Base-by-base conservation (phyloP, 306 rosid species). In the Malus fusca region DNA sequence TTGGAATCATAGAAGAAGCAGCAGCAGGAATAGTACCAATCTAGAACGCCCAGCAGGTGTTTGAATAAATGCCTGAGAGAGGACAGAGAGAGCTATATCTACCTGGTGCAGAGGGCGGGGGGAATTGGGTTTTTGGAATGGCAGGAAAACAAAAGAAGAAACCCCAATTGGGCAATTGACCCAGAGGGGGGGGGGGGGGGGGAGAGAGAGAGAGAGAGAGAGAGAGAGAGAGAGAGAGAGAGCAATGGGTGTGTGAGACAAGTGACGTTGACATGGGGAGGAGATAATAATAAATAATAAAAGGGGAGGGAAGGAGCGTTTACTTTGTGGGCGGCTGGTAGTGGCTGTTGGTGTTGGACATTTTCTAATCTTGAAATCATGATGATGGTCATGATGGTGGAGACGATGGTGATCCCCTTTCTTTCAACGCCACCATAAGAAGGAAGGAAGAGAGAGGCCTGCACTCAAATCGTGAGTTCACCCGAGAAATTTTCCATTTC, bases 251-350 rank as follows among this genome's bases (percentile, higher is more conserved):
- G 23, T 58, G 63, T 58, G 30, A 58, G 37, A 25, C 66, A 26
- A 61, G 15, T 14, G 66, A 61, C 37, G 66, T 61, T 61, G 66
- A 61, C 66, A 61, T 26, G 21, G 66, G 17, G 8, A 61, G 52
- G 11, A 25, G 42, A 43, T 42, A 53, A 65, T 59, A 28, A 79
- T 28, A 48, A n/a, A 31, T 31, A n/a, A 31, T 31, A 15, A 52
- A 78, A 51, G 7, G 18, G 8, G 8, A 48, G 55, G 37, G 65
- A 31, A 46, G 58, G 69, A 46, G 84, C 84, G 84, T 72, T 81
- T 81, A 81, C 84, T 81, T 76, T 81, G 81, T 26, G 84, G 84
- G 81, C 80, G 84, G 84, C 84, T 44, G 74, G 70, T 43, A 70
- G 81, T 81, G 81, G 75, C 82, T 61, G 71, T 66, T 58, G 67